Percentiles rank a stretch among this genome's conserved stretches.
These are phyloP conservation scores for Aspergillus bertholletiae DNA, from an alignment of 495 filamentous ascomycete species.

Conservation along the genomic window DNA sequence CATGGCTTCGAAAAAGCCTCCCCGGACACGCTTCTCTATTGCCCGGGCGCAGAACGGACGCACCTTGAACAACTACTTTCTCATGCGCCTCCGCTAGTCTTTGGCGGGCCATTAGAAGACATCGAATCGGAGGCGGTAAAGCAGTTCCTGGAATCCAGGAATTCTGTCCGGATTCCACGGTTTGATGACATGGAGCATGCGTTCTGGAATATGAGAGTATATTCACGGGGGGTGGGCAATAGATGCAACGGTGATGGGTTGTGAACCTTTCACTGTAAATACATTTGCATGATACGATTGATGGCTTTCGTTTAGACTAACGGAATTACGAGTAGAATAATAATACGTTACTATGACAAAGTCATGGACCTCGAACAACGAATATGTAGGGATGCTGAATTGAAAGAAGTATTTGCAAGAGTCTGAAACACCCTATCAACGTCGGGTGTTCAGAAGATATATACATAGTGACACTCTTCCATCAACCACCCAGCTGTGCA, in stretches of 20 bases:
- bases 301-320: background rate
- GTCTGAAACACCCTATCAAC: background rate
- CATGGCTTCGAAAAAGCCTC: slow-evolving; percentile 52
- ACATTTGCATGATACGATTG: background rate
- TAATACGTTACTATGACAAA: too few species aligned
- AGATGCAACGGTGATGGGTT: background rate
- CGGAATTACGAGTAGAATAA: too few species aligned
- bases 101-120: slow-evolving; percentile 36
- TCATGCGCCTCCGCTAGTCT: slow-evolving; percentile 26
- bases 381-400: too few species aligned
- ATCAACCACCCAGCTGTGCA: background rate
- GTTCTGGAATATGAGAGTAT: slow-evolving; percentile 44
- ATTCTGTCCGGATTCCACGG: slow-evolving; percentile 25
- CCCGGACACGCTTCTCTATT: slow-evolving; percentile 57
- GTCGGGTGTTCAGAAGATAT: slow-evolving; percentile 4
- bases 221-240: slow-evolving; percentile 16
- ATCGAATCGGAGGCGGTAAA: slow-evolving; percentile 25
- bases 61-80: slow-evolving; percentile 35
- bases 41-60: slow-evolving; percentile 43
- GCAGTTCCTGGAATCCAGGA: slow-evolving; percentile 16
- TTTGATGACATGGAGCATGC: slow-evolving; percentile 38
- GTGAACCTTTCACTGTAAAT: background rate
- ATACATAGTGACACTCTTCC: slow-evolving; percentile 1
- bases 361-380: too few species aligned
- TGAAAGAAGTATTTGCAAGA: background rate